A percentile compares a stretch with the other conserved stretches of the same genome.
phyloP scores from a whole-genome alignment of 1,139 yeast species.

The Kodamaea sp. region DNA sequence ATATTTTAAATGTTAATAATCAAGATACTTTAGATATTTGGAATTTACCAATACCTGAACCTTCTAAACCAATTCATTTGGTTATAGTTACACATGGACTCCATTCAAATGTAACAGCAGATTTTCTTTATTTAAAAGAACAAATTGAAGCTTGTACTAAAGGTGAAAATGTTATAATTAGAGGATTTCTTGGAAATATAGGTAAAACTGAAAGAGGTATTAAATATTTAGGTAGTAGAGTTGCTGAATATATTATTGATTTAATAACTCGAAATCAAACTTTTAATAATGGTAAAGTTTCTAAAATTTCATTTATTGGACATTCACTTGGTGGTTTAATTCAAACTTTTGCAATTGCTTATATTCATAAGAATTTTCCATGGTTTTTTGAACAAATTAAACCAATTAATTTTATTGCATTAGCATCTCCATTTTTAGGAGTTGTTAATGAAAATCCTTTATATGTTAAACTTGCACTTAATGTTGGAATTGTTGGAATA shows the following conservation, averaged over 20 bases:
- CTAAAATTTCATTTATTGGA: conserved; percentile 77
- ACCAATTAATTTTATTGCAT: conserved; percentile 78
- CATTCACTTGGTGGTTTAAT: conserved; percentile 92
- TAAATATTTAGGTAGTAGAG: conserved; percentile 75
- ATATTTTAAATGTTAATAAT: conserved; percentile 38
- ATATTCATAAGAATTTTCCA: conserved; percentile 67
- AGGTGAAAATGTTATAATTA: conserved; percentile 62
- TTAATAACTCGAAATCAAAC: conserved; percentile 44
- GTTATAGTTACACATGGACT: conserved; percentile 87
- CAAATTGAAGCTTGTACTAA: conserved; percentile 57
- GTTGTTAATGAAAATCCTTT: conserved; percentile 82
- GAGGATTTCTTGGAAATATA: conserved; percentile 80
- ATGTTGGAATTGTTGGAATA: conserved; percentile 86
- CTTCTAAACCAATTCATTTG: conserved; percentile 56
- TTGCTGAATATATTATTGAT: conserved; percentile 72
- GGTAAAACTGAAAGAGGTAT: conserved; percentile 91
- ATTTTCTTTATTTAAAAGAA: conserved; percentile 83
- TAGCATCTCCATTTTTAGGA: conserved; percentile 89
- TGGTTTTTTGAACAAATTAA: conserved; percentile 60
- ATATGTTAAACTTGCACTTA: conserved; percentile 77
- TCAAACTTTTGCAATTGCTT: conserved; percentile 89
- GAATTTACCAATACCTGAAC: conserved; percentile 52
- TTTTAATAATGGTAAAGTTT: conserved; percentile 35
- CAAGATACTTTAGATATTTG: conserved; percentile 71
- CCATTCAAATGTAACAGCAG: conserved; percentile 86